phyloP scores from a whole-genome alignment of 306 rosid genomes.

The Vicia sativa region DNA sequence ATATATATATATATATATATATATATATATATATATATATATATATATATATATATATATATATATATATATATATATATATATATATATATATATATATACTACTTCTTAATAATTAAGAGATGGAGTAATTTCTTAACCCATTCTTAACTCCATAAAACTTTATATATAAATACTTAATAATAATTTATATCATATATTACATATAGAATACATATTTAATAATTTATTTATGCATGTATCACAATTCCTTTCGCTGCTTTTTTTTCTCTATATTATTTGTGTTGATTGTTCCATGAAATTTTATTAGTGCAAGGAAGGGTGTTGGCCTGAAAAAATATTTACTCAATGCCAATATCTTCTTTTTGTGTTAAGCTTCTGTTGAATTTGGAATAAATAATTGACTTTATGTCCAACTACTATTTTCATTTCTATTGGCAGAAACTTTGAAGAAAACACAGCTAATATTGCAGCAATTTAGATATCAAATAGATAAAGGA shows the following conservation, averaged over 20 bases:
- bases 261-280: background rate
- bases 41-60: too few relatives aligned
- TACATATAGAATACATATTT: too few relatives aligned
- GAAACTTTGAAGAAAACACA: conserved; percentile 77
- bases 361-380: conserved; percentile 23
- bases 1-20: too few relatives aligned
- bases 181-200: too few relatives aligned
- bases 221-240: too few relatives aligned
- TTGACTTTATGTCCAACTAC: conserved; percentile 8
- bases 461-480: conserved; percentile 67
- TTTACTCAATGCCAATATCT: conserved; percentile 16
- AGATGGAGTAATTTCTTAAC: too few relatives aligned
- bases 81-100: too few relatives aligned
- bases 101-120: too few relatives aligned
- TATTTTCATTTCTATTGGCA: conserved; percentile 43
- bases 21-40: too few relatives aligned
- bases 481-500: conserved; percentile 64
- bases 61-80: too few relatives aligned
- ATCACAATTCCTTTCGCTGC: background rate
- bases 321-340: conserved; percentile 19
- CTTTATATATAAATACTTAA: too few relatives aligned
- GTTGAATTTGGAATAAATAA: background rate
- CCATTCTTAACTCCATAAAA: too few relatives aligned
- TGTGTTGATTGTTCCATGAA: background rate
- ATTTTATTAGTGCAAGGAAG: conserved; percentile 7